These are phyloP conservation scores for Rhizophagus clarus DNA, from an alignment of 192 early-diverging fungal genomes.

Conservation along the genomic window DNA sequence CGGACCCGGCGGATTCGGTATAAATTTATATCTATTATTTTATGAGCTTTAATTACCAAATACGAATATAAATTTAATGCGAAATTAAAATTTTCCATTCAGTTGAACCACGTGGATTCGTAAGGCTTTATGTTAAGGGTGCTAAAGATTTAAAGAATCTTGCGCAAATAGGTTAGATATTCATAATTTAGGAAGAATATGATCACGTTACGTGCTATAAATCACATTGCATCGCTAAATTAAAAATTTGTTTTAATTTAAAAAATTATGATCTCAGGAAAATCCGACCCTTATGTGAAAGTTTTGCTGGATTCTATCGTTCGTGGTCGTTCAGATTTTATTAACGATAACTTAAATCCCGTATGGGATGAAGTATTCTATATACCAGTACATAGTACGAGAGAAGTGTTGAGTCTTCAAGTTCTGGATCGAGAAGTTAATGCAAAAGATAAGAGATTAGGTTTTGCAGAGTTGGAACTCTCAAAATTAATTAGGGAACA, in stretches of 20 bases:
- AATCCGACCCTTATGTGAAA: constrained; percentile 84
- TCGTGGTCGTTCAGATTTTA: constrained; percentile 68
- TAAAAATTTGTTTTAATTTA: background rate
- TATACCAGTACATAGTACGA: constrained; percentile 68
- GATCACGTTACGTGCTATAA: background rate
- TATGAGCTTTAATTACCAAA: background rate
- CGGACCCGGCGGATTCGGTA: constrained; percentile 40
- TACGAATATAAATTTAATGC: background rate
- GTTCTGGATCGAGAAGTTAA: constrained; percentile 78
- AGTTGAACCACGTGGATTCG: constrained; percentile 67
- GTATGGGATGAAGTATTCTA: constrained; percentile 84
- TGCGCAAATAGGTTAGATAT: constrained; percentile 49
- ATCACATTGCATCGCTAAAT: background rate
- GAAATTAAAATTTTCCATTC: background rate
- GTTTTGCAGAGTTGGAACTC: constrained; percentile 45
- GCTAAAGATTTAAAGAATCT: constrained; percentile 76
- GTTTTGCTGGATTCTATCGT: constrained; percentile 56
- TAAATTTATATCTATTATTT: background rate
- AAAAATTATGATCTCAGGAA: constrained; percentile 40
- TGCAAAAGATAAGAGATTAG: constrained; percentile 73
- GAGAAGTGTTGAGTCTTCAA: constrained; percentile 67
- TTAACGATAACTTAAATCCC: constrained; percentile 74
- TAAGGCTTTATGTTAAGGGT: constrained; percentile 68
- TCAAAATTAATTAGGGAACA: constrained; percentile 25
- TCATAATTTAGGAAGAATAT: background rate